Evolutionary conservation across 495 filamentous ascomycete species (phyloP), one percentile per base, ranked within the genome.

Genomic region (Stereocaulon alpinum): DNA sequence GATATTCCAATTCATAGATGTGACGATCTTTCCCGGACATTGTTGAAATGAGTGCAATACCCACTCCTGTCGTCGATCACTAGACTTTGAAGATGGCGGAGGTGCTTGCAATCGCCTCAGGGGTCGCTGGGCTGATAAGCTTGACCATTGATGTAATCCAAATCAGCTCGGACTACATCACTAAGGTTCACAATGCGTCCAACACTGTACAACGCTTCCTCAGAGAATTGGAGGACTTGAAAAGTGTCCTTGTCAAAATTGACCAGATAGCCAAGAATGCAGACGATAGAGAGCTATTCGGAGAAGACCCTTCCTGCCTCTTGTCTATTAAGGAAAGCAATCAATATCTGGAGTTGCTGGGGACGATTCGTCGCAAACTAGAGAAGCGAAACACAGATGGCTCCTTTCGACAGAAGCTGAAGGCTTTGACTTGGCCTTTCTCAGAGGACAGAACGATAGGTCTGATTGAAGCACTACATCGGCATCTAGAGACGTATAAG

Each of bases 391-490:
- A 29, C 2, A 3, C 29, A 10, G 20, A 22, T 45, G 42, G 41
- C 7, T 58, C 55, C 9, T 17, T 49, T 7, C 24, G 43, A 20
- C 15, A 40, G 2, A 48, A 27, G 17, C 3, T 48, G 10, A 58
- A 58, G 55, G 29, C 55, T 48, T 45, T 48, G 6, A 58, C 24
- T 10, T 58, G 43, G 55, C 55, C 55, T 37, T 58, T 58, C 55
- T 48, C 55, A 4, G 41, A 58, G 14, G 44, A 47, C 12, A 45
- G 48, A 11, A 48, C 55, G 0, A 17, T 18, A 15, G 43, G 11
- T 58, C 10, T 58, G 43, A 27, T 34, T 27, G 55, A 58, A n/a
- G 20, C 55, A 3, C n/a, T 58, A 2, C 43, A 58, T 40, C 42
- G 43, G 32, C 30, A 58, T 47, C 41, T 58, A 17, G 29, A 15